Conservation (phyloP, 306 rosid species). For the Sphenostylis stenocarpa region DNA sequence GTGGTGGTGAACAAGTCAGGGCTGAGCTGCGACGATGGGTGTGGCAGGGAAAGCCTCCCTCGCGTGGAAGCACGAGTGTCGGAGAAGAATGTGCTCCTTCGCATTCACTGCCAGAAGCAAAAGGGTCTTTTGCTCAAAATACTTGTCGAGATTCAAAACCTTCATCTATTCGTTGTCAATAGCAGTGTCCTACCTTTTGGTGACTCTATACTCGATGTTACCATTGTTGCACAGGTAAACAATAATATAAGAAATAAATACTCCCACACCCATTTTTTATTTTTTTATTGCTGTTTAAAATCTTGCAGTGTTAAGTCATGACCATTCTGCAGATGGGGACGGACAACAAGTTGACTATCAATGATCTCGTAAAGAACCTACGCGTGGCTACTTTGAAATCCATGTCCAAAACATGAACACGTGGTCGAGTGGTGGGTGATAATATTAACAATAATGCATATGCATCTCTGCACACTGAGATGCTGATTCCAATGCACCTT, state of each 20-base stretch:
- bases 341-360: conserved; percentile 46
- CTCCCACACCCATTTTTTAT: too few relatives aligned
- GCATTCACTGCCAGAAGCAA: conserved; percentile 59
- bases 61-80: conserved; percentile 67
- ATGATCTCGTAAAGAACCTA: conserved; percentile 48
- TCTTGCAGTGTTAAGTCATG: too few relatives aligned
- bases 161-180: conserved; percentile 47
- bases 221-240: conserved; percentile 65
- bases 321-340: conserved; percentile 52
- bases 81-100: conserved; percentile 63
- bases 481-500: too few relatives aligned
- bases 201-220: conserved; percentile 43
- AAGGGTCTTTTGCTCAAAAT: conserved; percentile 54
- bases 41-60: conserved; percentile 32
- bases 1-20: conserved; percentile 45
- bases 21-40: conserved; percentile 29
- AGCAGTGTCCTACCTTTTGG: conserved; percentile 48
- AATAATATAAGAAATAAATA: background rate
- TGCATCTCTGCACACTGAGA: too few relatives aligned
- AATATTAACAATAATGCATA: too few relatives aligned
- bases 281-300: too few relatives aligned
- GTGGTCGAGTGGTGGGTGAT: background rate
- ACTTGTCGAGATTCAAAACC: conserved; percentile 53
- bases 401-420: background rate
- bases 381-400: conserved; percentile 46